Base-by-base conservation (phyloP, 169 alveolate species). In the Plasmodium inui region DNA sequence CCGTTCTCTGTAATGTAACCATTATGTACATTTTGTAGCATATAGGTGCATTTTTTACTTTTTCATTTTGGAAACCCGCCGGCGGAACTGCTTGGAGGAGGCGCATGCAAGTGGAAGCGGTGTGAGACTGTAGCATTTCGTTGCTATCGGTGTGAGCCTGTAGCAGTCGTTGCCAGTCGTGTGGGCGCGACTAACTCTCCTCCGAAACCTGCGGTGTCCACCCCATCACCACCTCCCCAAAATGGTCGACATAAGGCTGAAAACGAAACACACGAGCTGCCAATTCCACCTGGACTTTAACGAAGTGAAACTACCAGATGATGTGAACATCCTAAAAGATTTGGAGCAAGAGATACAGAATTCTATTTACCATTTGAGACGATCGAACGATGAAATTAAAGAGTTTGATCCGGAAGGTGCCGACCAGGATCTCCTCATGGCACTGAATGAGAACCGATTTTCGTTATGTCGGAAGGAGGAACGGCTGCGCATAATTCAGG, bases 311-410 rank as follows among this genome's bases (percentile, higher is more conserved):
- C 82, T 88, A 2, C 94, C 94, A 6, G 83, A 88, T 44, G 94
- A 88, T 74, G n/a, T 88, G 71, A 57, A 55, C 32, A 88, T 79
- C 12, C 81, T 88, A 61, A 76, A 88, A 72, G 94, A 88, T 70
- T 72, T 88, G 70, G 94, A 88, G 71, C 55, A 88, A 22, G 94
- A 88, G 70, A 30, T 80, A 14, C 83, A 88, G 19, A 88, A 88
- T 72, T 88, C 94, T 26, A 88, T 88, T 57, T 88, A 78, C 71
- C 89, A 88, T 88, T 57, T 88, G 12, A 88, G 50, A 61, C 79
- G 89, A 76, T 88, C 94, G 19, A 88, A 88, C 55, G 94, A 88
- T 12, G 94, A 88, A 72, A 88, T 88, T 26, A 88, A 88, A 50
- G 26, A 88, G 32, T 88, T 28, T 28, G 94, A 88, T 17, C 94